phyloP scores from a whole-genome alignment of 2,329 filamentous ascomycete genomes.

The Geosmithia flava region DNA sequence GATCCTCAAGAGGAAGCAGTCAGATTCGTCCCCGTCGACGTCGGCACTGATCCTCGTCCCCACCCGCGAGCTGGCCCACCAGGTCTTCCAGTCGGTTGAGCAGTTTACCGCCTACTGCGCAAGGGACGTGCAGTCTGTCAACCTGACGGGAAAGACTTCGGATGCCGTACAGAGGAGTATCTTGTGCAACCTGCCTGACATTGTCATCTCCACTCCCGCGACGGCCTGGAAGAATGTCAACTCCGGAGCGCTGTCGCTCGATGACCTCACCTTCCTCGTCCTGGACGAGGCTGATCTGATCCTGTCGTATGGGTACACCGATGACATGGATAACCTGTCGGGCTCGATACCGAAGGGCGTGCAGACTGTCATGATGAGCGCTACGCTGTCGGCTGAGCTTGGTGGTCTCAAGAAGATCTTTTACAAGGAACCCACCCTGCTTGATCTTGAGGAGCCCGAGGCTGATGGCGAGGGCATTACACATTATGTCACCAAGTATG shows the following conservation, averaged over 20 bases:
- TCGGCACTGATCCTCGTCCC: constrained; percentile 84
- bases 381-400: constrained; percentile 79
- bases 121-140: constrained; percentile 71
- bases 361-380: constrained; percentile 88
- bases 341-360: constrained; percentile 70
- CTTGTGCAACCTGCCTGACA: constrained; percentile 73
- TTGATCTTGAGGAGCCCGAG: constrained; percentile 76
- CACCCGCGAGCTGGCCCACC: constrained; percentile 85
- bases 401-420: constrained; percentile 78
- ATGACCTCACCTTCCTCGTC: constrained; percentile 63
- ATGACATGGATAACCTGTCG: constrained; percentile 73
- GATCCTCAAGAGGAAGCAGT: constrained; percentile 67
- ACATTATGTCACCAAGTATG: constrained; percentile 75
- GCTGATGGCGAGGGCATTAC: constrained; percentile 64
- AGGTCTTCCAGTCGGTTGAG: constrained; percentile 70
- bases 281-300: constrained; percentile 93
- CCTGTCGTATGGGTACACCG: constrained; percentile 85
- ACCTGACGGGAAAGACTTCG: constrained; percentile 82
- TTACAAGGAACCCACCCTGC: constrained; percentile 58
- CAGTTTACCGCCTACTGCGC: constrained; percentile 72
- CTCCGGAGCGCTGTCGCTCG: constrained; percentile 48
- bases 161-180: constrained; percentile 80
- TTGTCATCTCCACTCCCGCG: constrained; percentile 86
- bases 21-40: constrained; percentile 38
- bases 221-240: constrained; percentile 69